Evolutionary conservation across 176 grass and related monocot genomes (phyloP), one percentile per base, ranked within the genome.

Genomic region (Luzula sylvatica): DNA sequence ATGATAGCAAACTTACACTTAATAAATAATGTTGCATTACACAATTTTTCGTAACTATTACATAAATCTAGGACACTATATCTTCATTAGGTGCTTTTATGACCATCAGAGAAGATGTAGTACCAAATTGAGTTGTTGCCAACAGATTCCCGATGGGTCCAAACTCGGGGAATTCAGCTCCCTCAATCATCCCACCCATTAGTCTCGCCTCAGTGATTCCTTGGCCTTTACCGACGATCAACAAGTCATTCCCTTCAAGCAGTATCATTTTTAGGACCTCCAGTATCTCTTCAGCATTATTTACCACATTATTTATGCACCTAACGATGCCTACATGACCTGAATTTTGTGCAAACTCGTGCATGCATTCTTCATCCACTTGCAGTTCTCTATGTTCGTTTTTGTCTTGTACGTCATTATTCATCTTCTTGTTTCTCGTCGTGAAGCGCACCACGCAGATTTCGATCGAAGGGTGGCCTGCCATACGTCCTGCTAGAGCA

Each of bases 131-230:
- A 21, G 47, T 23, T 1, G 88, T 87, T 29, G 76, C 76, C 0
- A 94, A 58, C 39, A 83, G 19, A 65, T 94, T 75, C 16, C 88
- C 88, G 12, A 87, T 72, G 0, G 83, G 69, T 9, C 88, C 88
- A 5, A 87, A 47, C 72, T 94, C 88, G 20, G 83, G 75, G 61
- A 72, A 87, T 70, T 94, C 83, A 14, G 62, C 68, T 83, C 88
- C 87, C 26, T 87, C 88, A 0, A 32, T 28, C 72, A 94, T 74
- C 14, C 68, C 79, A n/a, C 72, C 79, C 5, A 56, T 94, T 7
- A 94, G 65, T 20, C 14, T 25, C 25, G 79, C 29, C 17, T 25
- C 59, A 30, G 23, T 20, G 20, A 46, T 22, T 0, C 68, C 75
- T 1, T 85, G 82, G 1, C 26, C 45, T 60, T 76, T 83, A 3